phyloP scores from a whole-genome alignment of 2,329 filamentous ascomycete species.

The Conoideocrella luteorostrata region DNA sequence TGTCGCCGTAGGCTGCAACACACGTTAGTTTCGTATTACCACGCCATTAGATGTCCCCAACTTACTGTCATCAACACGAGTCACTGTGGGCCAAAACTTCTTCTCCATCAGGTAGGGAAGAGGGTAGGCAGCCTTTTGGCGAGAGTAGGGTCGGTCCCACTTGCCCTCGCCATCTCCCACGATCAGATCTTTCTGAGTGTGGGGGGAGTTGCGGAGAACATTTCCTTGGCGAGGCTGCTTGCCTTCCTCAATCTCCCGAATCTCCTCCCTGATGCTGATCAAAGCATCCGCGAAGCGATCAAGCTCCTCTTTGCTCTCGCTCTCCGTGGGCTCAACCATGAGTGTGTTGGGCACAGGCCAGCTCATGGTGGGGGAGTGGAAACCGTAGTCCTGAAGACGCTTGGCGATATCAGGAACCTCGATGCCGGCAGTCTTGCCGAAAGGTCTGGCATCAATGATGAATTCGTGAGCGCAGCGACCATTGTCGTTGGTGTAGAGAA shows the following conservation, averaged over 20 bases:
- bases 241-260: conserved; percentile 75
- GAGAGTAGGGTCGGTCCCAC: conserved; percentile 77
- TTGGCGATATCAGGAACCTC: conserved; percentile 96
- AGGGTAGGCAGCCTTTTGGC: conserved; percentile 83
- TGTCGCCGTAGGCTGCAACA: conserved; percentile 70
- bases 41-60: conserved; percentile 11
- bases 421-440: conserved; percentile 75
- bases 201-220: conserved; percentile 82
- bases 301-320: conserved; percentile 84
- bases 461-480: conserved; percentile 95
- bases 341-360: conserved; percentile 93
- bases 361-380: conserved; percentile 95
- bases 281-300: conserved; percentile 90
- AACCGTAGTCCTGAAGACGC: conserved; percentile 93
- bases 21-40: conserved; percentile 3
- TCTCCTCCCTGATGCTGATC: conserved; percentile 80
- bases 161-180: conserved; percentile 44
- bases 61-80: conserved; percentile 81
- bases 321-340: conserved; percentile 97
- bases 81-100: conserved; percentile 95
- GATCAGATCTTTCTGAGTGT: conserved; percentile 76
- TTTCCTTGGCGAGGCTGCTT: conserved; percentile 69
- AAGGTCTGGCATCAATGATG: conserved; percentile 81
- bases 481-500: conserved; percentile 87
- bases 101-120: conserved; percentile 78